Base-by-base conservation (phyloP, 257 asterid species). In the Solanum dulcamara region DNA sequence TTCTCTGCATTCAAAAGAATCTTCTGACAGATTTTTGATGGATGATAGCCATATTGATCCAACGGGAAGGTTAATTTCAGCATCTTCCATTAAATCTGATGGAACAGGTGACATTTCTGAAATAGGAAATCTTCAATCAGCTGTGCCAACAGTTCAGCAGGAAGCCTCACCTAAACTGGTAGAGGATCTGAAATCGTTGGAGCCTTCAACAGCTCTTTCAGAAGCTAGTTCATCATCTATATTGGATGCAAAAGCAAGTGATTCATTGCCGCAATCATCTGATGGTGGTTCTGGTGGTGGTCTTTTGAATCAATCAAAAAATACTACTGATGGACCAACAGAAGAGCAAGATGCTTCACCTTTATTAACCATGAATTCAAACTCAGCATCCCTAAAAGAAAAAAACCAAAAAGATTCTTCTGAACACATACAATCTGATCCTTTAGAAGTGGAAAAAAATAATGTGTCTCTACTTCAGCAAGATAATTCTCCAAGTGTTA, bases 251-350 rank as follows among this genome's bases (percentile, higher is more conserved):
- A 60, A 88, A 72, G 4, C 80, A 55, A 84, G 50, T 57, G 90
- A 87, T 53, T 33, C 22, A n/a, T n/a, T 38, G 28, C 64, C 17
- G 60, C 64, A 40, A 22, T 62, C 75, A 55, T 44, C 51, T 18
- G 44, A 66, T 55, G 64, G 24, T 24, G 37, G 59, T 24, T n/a
- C 24, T 35, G 30, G 37, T 74, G 81, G 59, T 75, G 51, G 59
- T 26, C 81, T 75, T 75, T 72, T 50, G 72, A 50, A n/a, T 51
- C 67, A 86, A 80, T 70, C 74, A 53, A 85, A 67, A 26, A 80
- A 68, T 84, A 62, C 84, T 71, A 77, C 90, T 11, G 86, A 90
- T 75, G 90, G 86, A 81, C 90, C 83, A 85, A 84, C 85, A 66
- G 57, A 22, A 42, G 92, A 85, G 66, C 86, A 84, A 53, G 89